Percentiles rank a stretch among this genome's conserved stretches.
These are phyloP conservation scores for Allium fistulosum DNA, from an alignment of 106 monocot genomes.

Conservation along the genomic window DNA sequence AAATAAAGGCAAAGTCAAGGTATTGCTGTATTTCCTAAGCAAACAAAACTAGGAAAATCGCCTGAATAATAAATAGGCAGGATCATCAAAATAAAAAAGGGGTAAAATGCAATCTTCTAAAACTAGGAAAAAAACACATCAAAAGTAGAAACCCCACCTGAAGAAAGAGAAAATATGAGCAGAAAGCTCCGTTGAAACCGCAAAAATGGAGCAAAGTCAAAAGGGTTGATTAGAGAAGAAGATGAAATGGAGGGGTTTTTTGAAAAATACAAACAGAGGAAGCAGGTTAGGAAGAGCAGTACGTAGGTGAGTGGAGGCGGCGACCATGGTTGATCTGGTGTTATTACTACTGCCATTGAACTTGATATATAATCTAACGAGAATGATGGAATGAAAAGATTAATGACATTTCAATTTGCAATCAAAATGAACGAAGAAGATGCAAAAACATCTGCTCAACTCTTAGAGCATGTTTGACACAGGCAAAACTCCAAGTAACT, in stretches of 20 bases:
- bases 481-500: no score
- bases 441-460: no score
- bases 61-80: no score
- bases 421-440: no score
- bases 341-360: slow-evolving; percentile 58
- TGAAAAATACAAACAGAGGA: slow-evolving; percentile 31
- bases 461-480: no score
- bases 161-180: slow-evolving; percentile 66
- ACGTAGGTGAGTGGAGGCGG: slow-evolving; percentile 34
- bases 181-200: slow-evolving; percentile 80
- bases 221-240: slow-evolving; percentile 11
- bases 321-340: slow-evolving; percentile 49
- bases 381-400: no score
- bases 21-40: background rate
- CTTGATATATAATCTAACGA: no score
- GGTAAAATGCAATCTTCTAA: no score
- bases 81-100: no score
- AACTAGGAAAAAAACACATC: no score
- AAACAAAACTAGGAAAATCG: no score
- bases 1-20: background rate
- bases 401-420: no score
- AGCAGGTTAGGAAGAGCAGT: slow-evolving; percentile 58
- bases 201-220: slow-evolving; percentile 30
- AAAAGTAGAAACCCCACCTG: slow-evolving; percentile 26
- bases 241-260: slow-evolving; percentile 38